Evolutionary conservation across 129 eudicot species (phyloP).

Genomic region (Escallonia herrerae): DNA sequence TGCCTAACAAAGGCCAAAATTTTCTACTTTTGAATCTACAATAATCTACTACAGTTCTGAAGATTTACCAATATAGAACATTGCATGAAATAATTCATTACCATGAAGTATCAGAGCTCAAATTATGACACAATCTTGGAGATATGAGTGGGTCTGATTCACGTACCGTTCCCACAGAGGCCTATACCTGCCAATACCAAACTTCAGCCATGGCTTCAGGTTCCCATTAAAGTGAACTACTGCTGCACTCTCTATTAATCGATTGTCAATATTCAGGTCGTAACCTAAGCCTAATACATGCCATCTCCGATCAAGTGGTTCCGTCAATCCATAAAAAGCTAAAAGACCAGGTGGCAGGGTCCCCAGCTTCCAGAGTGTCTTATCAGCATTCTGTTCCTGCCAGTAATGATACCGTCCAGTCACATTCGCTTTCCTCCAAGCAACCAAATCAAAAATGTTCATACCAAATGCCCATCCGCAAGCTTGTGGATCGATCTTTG

Average conservation of each 20-base stretch:
- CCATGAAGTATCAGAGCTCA: conserved; percentile 13
- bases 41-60: conserved; percentile 9
- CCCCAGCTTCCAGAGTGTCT: conserved; percentile 76
- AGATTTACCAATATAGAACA: conserved; percentile 7
- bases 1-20: conserved; percentile 20
- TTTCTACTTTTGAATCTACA: conserved; percentile 26
- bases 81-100: conserved; percentile 5
- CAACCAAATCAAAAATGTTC: conserved; percentile 79
- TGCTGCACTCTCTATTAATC: conserved; percentile 87
- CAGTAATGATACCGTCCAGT: conserved; percentile 65
- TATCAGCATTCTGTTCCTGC: conserved; percentile 60
- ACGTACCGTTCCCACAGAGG: conserved; percentile 75
- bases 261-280: conserved; percentile 62
- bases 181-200: conserved; percentile 58
- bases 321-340: conserved; percentile 74
- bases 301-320: conserved; percentile 92
- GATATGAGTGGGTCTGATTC: conserved; percentile 47
- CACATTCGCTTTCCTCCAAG: conserved; percentile 74
- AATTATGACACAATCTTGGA: conserved; percentile 52
- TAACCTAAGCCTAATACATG: conserved; percentile 87
- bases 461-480: conserved; percentile 96
- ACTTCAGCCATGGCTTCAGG: conserved; percentile 93
- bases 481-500: conserved; percentile 88
- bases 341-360: conserved; percentile 88
- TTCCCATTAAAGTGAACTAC: conserved; percentile 83